These are phyloP conservation scores for Noccaea bulbosa DNA, from an alignment of 345 rosid genomes.

Conservation along the genomic window DNA sequence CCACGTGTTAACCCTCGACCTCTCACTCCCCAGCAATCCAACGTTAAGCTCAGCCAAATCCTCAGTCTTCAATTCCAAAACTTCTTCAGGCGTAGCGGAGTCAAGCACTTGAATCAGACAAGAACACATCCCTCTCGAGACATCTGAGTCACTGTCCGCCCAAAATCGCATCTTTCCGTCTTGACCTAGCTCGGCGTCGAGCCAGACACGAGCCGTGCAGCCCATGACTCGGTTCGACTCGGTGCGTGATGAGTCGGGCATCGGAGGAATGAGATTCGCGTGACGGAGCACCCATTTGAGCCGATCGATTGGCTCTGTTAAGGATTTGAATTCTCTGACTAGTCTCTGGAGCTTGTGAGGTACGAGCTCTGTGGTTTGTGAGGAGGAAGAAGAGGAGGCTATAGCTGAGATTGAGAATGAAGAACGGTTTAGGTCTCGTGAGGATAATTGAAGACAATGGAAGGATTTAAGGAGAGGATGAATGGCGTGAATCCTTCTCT, in stretches of 20 bases:
- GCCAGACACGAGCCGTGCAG: conserved; percentile 91
- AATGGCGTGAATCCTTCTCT: conserved; percentile 28
- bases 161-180: conserved; percentile 72
- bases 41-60: conserved; percentile 74
- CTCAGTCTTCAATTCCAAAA: conserved; percentile 67
- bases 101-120: conserved; percentile 74
- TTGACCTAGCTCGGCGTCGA: conserved; percentile 62
- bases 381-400: conserved; percentile 49
- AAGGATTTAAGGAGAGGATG: conserved; percentile 42
- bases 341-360: conserved; percentile 56
- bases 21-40: conserved; percentile 59
- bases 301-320: conserved; percentile 62
- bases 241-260: conserved; percentile 61
- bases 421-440: conserved; percentile 29
- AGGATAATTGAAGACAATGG: conserved; percentile 47
- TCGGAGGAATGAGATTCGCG: conserved; percentile 60
- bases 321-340: conserved; percentile 67
- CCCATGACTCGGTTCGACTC: conserved; percentile 94
- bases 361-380: conserved; percentile 52
- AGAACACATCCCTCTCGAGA: conserved; percentile 77
- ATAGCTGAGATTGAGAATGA: conserved; percentile 62
- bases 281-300: conserved; percentile 72
- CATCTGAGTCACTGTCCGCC: conserved; percentile 90
- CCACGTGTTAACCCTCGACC: conserved; percentile 94
- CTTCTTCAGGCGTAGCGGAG: conserved; percentile 74